phyloP scores from a whole-genome alignment of 805 yeast species.

The Yamadazyma endophytica region DNA sequence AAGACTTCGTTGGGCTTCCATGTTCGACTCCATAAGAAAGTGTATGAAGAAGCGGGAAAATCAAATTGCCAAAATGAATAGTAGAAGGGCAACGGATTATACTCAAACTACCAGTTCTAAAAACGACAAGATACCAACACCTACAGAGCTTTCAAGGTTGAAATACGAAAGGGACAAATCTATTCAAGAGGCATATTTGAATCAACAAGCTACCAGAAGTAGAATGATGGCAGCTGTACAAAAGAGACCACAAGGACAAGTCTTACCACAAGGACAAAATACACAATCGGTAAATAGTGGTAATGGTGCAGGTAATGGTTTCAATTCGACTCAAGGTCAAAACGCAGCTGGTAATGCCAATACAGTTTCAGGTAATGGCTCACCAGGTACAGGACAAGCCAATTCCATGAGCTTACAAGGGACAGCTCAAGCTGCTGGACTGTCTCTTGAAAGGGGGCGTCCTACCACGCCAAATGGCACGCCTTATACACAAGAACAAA shows the following conservation, averaged over 20 bases:
- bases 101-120: conserved; percentile 10
- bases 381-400: conserved; percentile 1
- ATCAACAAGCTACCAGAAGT: conserved; percentile 39
- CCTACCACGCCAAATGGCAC: conserved; percentile 53
- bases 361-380: background rate
- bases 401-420: background rate
- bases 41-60: conserved; percentile 85
- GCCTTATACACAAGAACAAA: conserved; percentile 57
- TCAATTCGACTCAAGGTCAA: background rate
- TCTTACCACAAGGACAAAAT: background rate
- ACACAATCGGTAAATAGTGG: no score
- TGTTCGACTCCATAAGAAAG: conserved; percentile 93
- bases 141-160: conserved; percentile 77
- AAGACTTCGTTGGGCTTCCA: conserved; percentile 90
- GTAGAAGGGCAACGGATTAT: conserved; percentile 15
- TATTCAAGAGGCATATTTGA: conserved; percentile 66
- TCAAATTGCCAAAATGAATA: conserved; percentile 35
- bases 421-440: conserved; percentile 4
- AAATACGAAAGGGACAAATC: conserved; percentile 86
- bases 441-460: conserved; percentile 3
- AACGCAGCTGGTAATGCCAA: background rate
- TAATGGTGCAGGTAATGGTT: background rate
- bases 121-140: conserved; percentile 55
- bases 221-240: conserved; percentile 39
- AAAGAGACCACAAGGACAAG: conserved; percentile 4